Conservation (phyloP, 352 stramenopile genomes). For the Plasmopara muralis region DNA sequence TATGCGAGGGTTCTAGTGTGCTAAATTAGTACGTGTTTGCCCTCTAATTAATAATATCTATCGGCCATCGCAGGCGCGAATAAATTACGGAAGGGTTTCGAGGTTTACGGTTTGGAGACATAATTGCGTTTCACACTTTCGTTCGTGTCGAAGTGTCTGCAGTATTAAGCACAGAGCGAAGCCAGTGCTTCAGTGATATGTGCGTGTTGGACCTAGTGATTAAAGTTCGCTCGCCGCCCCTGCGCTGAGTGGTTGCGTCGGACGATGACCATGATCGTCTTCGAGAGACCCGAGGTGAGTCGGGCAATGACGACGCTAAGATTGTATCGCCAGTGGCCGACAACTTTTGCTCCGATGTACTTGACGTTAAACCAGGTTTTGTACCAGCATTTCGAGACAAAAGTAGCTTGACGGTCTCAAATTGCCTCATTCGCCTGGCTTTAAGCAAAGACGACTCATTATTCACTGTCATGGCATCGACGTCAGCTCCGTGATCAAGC, state of each 20-base stretch:
- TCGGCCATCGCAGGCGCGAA: too few species aligned
- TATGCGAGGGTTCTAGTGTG: too few species aligned
- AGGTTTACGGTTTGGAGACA: too few species aligned
- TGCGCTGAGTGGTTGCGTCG: constrained; percentile 18
- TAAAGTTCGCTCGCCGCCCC: constrained; percentile 41
- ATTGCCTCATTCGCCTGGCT: constrained; percentile 75
- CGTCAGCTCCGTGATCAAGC: constrained; percentile 57
- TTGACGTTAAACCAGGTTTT: constrained; percentile 16
- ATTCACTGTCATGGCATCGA: constrained; percentile 51
- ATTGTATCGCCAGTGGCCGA: constrained; percentile 13
- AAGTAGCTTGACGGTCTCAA: constrained; percentile 70
- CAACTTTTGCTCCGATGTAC: constrained; percentile 24
- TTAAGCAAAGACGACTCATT: constrained; percentile 75
- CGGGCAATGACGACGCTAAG: constrained; percentile 18
- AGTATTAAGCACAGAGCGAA: constrained; percentile 58
- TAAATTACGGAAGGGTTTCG: too few species aligned
- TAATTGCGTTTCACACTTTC: too few species aligned
- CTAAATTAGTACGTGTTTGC: too few species aligned
- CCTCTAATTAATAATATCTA: too few species aligned
- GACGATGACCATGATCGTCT: constrained; percentile 26
- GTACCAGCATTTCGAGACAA: constrained; percentile 41
- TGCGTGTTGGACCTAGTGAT: constrained; percentile 67
- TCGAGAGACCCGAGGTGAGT: constrained; percentile 1
- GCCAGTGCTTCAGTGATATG: constrained; percentile 62
- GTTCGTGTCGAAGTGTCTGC: constrained; percentile 1